phyloP scores from a whole-genome alignment of 1,139 yeast genomes.

The Geotrichum histeridarum region DNA sequence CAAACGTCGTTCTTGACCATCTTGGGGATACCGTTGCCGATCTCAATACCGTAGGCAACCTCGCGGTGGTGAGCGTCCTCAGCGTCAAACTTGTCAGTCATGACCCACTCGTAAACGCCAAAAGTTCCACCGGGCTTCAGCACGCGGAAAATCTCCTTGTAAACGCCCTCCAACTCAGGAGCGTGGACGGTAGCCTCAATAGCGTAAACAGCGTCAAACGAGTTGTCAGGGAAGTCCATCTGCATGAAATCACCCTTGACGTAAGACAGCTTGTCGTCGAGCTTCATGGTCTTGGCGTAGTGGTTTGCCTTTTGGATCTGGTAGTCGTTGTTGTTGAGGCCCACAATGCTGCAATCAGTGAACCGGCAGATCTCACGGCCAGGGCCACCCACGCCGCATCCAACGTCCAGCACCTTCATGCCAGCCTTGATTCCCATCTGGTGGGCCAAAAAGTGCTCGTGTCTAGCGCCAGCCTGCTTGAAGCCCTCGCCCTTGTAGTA shows the following conservation, averaged over 20 bases:
- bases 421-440: conserved; percentile 74
- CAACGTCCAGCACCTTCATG: conserved; percentile 92
- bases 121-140: conserved; percentile 96
- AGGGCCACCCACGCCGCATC: conserved; percentile 99
- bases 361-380: conserved; percentile 93
- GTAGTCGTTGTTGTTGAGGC: conserved; percentile 94
- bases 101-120: conserved; percentile 98
- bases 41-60: conserved; percentile 93
- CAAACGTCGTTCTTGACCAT: conserved; percentile 88
- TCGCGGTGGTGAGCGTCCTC: conserved; percentile 83
- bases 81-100: conserved; percentile 93
- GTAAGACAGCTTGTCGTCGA: conserved; percentile 70
- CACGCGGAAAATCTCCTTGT: conserved; percentile 88
- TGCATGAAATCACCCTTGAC: conserved; percentile 99
- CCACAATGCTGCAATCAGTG: conserved; percentile 81
- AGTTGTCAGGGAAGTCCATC: conserved; percentile 86
- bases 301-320: conserved; percentile 85
- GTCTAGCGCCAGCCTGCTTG: conserved; percentile 91
- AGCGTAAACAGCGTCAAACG: conserved; percentile 96
- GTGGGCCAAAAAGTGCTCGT: conserved; percentile 89
- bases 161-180: conserved; percentile 93
- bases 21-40: conserved; percentile 98
- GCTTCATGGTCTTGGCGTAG: conserved; percentile 62
- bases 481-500: conserved; percentile 92
- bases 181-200: conserved; percentile 99